Base-by-base conservation (phyloP, 2,329 filamentous ascomycete species). In the Cryphonectria nitschkei region DNA sequence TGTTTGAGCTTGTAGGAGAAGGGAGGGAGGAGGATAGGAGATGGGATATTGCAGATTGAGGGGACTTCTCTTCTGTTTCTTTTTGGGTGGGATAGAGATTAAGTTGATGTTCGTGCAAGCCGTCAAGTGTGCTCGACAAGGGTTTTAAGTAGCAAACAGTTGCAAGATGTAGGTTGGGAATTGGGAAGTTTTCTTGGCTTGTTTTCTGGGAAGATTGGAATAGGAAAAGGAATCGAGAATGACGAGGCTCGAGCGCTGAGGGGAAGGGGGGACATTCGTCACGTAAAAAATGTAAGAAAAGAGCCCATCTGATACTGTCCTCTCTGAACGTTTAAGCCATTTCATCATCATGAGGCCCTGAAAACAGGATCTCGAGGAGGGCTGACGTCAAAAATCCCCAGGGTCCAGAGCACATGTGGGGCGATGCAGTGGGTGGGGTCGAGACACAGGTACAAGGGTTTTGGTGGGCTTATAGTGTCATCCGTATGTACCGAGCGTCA, bases 331-430 rank as follows among this genome's bases (percentile, higher is more conserved):
- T 39, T 26, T 22, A 8, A 52, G 56, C 54, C 64, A 72, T 71
- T 58, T 68, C 69, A 71, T 62, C 69, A 71, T 62, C 65, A 65
- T 63, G 66, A 67, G 66, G 41, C 19, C 56, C 46, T 39, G 43
- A 71, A 73, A 73, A 73, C 71, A 71, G 71, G 71, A 73, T 71
- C 63, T 73, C 61, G 22, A 64, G 56, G 39, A 70, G 63, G 58
- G 58, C 68, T 73, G 71, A 73, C 71, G 71, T 73, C 71, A 73
- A 70, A 65, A 50, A 14, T n/a, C 9, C 46, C n/a, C 63, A 63
- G 61, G 61, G 61, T 63, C 61, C 61, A 26, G 46, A 63, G 11
- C 22, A 26, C 9, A n/a, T 13, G 61, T 63, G 34, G 61, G 39
- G 37, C 32, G 26, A 2, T 58, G 54, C 46, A 7, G 54, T 3